phyloP scores from a whole-genome alignment of 2,329 filamentous ascomycete species.

The Fusarium drepaniforme region DNA sequence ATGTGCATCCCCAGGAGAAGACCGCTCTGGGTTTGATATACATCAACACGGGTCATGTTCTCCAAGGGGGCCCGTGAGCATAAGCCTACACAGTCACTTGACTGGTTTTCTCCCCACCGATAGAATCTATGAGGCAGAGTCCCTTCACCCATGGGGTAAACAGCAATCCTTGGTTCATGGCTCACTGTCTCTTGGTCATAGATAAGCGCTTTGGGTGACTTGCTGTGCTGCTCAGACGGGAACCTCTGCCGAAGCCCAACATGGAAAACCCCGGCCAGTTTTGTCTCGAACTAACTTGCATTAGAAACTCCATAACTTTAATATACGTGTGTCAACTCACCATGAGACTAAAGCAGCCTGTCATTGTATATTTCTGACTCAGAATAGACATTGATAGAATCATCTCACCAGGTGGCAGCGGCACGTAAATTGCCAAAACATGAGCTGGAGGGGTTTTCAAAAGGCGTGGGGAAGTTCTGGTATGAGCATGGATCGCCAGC shows the following conservation, averaged over 20 bases:
- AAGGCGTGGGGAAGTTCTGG: neutral
- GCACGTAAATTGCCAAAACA: neutral
- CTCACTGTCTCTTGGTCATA: neutral
- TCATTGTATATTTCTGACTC: neutral
- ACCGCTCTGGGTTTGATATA: neutral
- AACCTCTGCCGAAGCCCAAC: neutral
- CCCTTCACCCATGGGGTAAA: neutral
- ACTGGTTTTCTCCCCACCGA: no score
- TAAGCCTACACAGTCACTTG: neutral
- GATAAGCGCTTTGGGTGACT: neutral
- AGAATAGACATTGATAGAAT: neutral
- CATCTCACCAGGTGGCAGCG: neutral
- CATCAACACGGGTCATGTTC: neutral
- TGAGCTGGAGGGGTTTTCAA: neutral
- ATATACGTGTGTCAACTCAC: neutral
- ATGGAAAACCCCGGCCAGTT: neutral
- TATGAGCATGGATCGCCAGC: neutral
- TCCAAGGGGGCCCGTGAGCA: neutral
- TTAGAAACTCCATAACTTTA: neutral
- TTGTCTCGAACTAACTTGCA: neutral
- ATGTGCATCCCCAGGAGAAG: neutral
- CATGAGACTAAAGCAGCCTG: neutral
- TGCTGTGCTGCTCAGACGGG: neutral
- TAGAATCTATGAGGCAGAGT: neutral
- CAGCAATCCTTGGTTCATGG: neutral